phyloP scores from a whole-genome alignment of 2,329 filamentous ascomycete genomes.

The Aciculosporium take region DNA sequence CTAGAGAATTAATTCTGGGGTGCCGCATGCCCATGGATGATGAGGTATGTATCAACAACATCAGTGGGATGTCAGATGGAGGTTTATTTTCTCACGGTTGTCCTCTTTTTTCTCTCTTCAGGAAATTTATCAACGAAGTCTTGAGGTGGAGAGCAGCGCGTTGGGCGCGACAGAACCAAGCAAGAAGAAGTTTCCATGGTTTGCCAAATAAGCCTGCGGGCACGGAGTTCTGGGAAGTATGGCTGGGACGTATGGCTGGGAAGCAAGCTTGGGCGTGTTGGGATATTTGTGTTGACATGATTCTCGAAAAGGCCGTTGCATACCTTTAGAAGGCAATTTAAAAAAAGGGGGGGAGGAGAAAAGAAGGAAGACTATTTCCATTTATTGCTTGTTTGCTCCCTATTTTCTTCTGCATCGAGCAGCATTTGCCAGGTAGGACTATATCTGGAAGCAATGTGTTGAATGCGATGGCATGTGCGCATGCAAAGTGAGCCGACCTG shows the following conservation, averaged over 20 bases:
- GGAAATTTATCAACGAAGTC: conserved; percentile 51
- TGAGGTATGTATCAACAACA: conserved; percentile 47
- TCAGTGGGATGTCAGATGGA: background rate
- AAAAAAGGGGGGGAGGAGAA: no score
- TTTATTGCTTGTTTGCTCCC: no score
- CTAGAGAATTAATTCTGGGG: conserved; percentile 65
- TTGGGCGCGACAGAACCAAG: conserved; percentile 30
- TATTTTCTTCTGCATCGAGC: no score
- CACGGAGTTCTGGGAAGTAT: conserved; percentile 14
- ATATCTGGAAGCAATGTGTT: no score
- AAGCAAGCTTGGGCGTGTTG: conserved; percentile 1
- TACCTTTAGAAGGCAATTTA: no score
- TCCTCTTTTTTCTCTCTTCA: conserved; percentile 14
- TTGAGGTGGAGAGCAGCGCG: conserved; percentile 40
- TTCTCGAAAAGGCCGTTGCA: conserved; percentile 4
- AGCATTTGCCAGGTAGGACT: no score
- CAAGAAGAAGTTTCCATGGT: conserved; percentile 56
- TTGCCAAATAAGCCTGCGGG: conserved; percentile 31
- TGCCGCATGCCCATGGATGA: conserved; percentile 72
- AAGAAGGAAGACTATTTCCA: no score
- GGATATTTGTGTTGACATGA: conserved; percentile 3
- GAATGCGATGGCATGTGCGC: no score
- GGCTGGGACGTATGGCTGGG: conserved; percentile 1
- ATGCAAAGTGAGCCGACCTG: background rate
- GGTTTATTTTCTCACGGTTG: background rate